Evolutionary conservation across 768 basidiomycete species (phyloP), one percentile per base, ranked within the genome.

Genomic region (Tylopilus vinaceipallidus): DNA sequence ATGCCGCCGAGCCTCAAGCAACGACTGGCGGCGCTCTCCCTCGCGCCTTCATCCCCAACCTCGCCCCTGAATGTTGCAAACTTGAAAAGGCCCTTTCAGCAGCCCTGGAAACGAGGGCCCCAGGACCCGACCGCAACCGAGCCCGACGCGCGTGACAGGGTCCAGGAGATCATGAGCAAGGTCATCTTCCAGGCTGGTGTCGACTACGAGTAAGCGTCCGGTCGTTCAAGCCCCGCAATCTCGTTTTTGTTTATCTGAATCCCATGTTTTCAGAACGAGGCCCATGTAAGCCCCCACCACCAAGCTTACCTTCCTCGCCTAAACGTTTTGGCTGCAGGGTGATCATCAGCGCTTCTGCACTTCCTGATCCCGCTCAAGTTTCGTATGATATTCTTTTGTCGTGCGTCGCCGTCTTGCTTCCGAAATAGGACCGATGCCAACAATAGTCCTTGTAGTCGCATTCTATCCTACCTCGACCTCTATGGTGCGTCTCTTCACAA

Each of bases 151-250:
- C 59, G 62, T 38, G 76, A 81, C 37, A 72, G 69, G 52, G 66
- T 89, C 12, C 83, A 88, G 54, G 78, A 83, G 14, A 78, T 86
- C 24, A 78, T 93, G 73, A 62, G 71, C 33, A 81, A 74, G 64
- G 74, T 93, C 71, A 90, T 93, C 38, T 91, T 88, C 59, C 91
- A 91, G 64, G 91, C 91, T 37, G 91, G 91, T 2, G 86, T 91
- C 49, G 91, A 94, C 70, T 92, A 82, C 56, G 90, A 92, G 91
- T 94, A 58, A 63, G 86, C 75, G 16, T 45, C 23, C 19, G 35
- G 10, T 20, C 11, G n/a, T 30, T 40, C 37, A 22, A 45, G 41
- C 35, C 11, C 19, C 16, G 35, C 37, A 29, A 33, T 32, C 26
- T 59, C 46, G 60, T 49, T 42, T 46, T 47, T 50, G 48, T 42